These are phyloP conservation scores for Hypoxylon sp. DNA, from an alignment of 2,329 filamentous ascomycete species.

Conservation along the genomic window DNA sequence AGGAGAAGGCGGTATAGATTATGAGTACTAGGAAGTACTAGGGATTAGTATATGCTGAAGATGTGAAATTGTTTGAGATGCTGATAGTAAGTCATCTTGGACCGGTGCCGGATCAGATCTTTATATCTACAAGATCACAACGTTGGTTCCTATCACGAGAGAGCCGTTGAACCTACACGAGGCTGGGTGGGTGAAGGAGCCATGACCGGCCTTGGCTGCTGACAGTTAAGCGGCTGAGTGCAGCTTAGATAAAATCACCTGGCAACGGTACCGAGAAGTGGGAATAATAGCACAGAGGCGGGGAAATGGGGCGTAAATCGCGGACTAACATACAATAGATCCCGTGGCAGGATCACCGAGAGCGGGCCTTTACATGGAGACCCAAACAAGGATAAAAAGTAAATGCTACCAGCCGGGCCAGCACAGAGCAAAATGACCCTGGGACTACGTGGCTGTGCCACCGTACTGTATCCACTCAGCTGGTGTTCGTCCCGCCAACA, in stretches of 20 bases:
- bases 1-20: conserved; percentile 4
- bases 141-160: conserved; percentile 18
- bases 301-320: conserved; percentile 18
- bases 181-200: conserved; percentile 28
- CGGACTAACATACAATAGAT: conserved; percentile 10
- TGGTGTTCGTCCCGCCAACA: conserved; percentile 26
- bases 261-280: conserved; percentile 6
- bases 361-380: conserved; percentile 19
- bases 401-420: conserved; percentile 18
- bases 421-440: conserved; percentile 8
- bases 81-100: conserved; percentile 22
- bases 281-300: conserved; percentile 8
- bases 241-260: conserved; percentile 16
- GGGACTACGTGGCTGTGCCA: conserved; percentile 34
- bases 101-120: conserved; percentile 5
- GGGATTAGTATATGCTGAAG: conserved; percentile 26
- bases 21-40: conserved; percentile 18
- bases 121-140: conserved; percentile 34
- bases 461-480: conserved; percentile 15
- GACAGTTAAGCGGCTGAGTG: conserved; percentile 36
- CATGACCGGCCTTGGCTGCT: conserved; percentile 29
- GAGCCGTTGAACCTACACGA: conserved; percentile 11
- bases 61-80: conserved; percentile 31
- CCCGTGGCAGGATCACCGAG: conserved; percentile 4
- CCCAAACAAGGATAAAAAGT: conserved; percentile 10